These are phyloP conservation scores for Fusarium globosum DNA, from an alignment of 2,329 filamentous ascomycete species.

Conservation along the genomic window DNA sequence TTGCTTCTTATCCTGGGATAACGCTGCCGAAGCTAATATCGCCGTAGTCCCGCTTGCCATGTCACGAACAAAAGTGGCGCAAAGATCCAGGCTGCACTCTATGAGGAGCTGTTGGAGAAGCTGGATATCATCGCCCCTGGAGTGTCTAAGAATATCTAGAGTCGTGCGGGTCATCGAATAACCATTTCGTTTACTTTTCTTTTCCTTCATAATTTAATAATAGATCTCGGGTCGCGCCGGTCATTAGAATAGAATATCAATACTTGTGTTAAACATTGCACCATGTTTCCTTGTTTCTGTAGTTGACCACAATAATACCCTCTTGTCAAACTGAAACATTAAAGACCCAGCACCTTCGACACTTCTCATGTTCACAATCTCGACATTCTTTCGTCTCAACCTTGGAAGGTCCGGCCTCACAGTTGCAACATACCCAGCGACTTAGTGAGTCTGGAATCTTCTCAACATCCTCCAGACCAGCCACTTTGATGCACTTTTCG, in stretches of 20 bases:
- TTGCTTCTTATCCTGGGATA: neutral
- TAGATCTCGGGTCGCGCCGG: rapidly evolving
- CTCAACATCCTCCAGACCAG: neutral
- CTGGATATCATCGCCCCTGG: conserved; percentile 45
- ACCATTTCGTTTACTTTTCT: no score
- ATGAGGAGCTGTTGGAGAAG: conserved; percentile 48
- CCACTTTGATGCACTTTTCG: neutral
- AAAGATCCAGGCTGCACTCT: conserved; percentile 47
- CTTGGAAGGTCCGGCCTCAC: neutral
- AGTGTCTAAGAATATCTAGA: neutral
- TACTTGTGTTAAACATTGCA: rapidly evolving
- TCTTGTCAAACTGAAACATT: neutral
- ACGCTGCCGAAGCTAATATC: rapidly evolving
- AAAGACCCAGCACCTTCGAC: neutral
- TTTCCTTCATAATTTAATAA: rapidly evolving
- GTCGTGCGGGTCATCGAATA: rapidly evolving
- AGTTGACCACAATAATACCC: neutral
- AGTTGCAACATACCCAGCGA: neutral
- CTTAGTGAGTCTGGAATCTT: neutral
- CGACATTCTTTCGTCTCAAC: neutral
- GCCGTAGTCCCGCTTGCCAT: conserved; percentile 38
- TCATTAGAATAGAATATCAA: neutral
- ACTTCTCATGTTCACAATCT: neutral
- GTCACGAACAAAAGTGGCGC: conserved; percentile 49
- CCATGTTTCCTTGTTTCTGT: neutral